Percentiles rank a stretch among this genome's conserved stretches.
Conservation (phyloP, 2,329 filamentous ascomycete genomes). For the Pseudopithomyces chartarum region DNA sequence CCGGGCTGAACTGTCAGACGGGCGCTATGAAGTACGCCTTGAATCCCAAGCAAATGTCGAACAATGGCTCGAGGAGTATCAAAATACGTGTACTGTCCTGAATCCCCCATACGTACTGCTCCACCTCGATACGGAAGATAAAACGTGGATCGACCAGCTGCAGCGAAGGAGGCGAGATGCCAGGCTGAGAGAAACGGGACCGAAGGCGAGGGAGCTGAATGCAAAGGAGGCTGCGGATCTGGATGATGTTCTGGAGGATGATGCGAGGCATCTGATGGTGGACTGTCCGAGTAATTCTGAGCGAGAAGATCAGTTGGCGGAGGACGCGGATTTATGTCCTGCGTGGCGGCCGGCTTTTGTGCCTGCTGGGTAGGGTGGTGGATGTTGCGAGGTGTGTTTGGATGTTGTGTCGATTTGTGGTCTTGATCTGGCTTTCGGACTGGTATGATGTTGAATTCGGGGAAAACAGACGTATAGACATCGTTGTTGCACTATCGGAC, state of each 20-base stretch:
- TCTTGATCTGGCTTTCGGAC: no score
- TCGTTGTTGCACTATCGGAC: no score
- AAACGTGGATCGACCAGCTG: background rate
- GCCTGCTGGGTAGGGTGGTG: no score
- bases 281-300: no score
- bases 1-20: background rate
- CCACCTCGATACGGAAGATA: background rate
- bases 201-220: background rate
- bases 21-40: background rate
- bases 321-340: no score
- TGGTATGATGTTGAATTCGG: no score
- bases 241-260: background rate
- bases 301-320: no score
- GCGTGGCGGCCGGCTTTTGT: no score
- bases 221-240: background rate
- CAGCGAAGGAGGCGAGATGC: background rate
- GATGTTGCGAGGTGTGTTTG: no score
- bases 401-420: no score
- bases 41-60: background rate
- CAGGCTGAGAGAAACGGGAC: background rate
- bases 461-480: no score
- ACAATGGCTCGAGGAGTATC: background rate
- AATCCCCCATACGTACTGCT: background rate
- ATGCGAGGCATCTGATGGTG: background rate
- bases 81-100: background rate